These are phyloP conservation scores for Candida germanica DNA, from an alignment of 805 yeast species.

Conservation along the genomic window DNA sequence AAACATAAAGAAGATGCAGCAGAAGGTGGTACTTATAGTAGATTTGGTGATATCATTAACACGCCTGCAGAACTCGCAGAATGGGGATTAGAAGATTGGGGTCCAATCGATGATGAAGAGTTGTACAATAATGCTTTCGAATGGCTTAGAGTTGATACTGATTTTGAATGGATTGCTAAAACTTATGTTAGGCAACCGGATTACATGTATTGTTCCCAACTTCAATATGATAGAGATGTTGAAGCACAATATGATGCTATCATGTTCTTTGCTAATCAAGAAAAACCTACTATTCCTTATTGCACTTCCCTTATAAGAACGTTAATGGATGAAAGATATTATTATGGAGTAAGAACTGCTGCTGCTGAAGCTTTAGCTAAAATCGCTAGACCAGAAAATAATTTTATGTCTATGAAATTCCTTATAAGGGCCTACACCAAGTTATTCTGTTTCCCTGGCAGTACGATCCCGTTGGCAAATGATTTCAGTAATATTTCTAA, in stretches of 20 bases:
- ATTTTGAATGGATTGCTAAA: slow-evolving; percentile 92
- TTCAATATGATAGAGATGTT: slow-evolving; percentile 92
- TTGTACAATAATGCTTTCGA: slow-evolving; percentile 86
- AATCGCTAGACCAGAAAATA: slow-evolving; percentile 57
- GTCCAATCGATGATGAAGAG: slow-evolving; percentile 63
- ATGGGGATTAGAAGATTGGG: slow-evolving; percentile 76
- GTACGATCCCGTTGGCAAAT: slow-evolving; percentile 70
- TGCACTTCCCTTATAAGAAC: slow-evolving; percentile 80
- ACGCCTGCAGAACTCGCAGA: slow-evolving; percentile 55
- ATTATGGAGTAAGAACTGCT: slow-evolving; percentile 82
- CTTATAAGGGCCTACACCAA: slow-evolving; percentile 65
- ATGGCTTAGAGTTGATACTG: slow-evolving; percentile 98
- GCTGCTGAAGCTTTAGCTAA: slow-evolving; percentile 78
- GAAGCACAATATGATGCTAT: slow-evolving; percentile 92
- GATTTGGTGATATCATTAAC: slow-evolving; percentile 74
- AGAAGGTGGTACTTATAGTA: slow-evolving; percentile 39
- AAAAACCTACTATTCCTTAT: slow-evolving; percentile 58
- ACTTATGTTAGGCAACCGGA: slow-evolving; percentile 84
- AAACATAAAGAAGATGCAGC: slow-evolving; percentile 47
- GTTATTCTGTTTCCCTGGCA: slow-evolving; percentile 67
- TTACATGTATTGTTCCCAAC: slow-evolving; percentile 90
- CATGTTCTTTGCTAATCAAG: slow-evolving; percentile 59
- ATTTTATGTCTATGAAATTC: slow-evolving; percentile 72
- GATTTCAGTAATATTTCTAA: slow-evolving; percentile 70
- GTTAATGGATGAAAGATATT: slow-evolving; percentile 77